phyloP scores from a whole-genome alignment of 164 flowering plant species.

The Stephania yunnanensis region DNA sequence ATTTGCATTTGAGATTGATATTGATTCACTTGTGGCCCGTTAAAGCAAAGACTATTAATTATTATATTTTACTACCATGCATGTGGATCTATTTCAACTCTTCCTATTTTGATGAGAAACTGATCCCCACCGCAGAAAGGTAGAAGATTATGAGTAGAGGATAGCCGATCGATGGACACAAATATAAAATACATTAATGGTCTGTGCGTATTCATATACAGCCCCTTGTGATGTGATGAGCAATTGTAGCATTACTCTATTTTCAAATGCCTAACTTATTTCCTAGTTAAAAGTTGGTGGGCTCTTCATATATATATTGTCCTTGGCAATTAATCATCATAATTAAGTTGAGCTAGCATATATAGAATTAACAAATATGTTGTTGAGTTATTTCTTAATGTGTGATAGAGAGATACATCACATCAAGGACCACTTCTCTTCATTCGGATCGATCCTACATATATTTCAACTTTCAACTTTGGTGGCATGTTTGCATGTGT shows the following conservation, averaged over 20 bases:
- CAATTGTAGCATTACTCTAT: too few species aligned
- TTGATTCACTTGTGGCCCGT: neutral
- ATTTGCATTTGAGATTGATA: neutral
- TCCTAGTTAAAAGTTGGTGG: neutral
- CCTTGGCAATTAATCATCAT: neutral
- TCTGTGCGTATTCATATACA: too few species aligned
- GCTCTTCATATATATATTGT: neutral
- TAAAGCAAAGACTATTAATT: neutral
- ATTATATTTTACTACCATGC: too few species aligned
- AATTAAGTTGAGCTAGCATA: neutral
- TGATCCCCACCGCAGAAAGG: neutral
- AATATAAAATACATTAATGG: too few species aligned
- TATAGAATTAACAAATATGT: neutral
- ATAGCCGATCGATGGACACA: too few species aligned
- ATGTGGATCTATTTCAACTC: neutral
- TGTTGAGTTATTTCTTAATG: neutral
- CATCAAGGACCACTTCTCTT: neutral
- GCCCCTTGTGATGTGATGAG: too few species aligned
- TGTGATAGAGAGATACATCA: neutral
- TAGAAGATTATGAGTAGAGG: neutral
- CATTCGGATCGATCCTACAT: neutral
- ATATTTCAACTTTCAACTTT: too few species aligned
- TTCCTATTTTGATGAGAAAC: neutral
- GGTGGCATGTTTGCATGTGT: too few species aligned
- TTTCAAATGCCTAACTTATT: neutral